These are phyloP conservation scores for Escovopsis sp. DNA, from an alignment of 2,329 filamentous ascomycete genomes.

Conservation along the genomic window DNA sequence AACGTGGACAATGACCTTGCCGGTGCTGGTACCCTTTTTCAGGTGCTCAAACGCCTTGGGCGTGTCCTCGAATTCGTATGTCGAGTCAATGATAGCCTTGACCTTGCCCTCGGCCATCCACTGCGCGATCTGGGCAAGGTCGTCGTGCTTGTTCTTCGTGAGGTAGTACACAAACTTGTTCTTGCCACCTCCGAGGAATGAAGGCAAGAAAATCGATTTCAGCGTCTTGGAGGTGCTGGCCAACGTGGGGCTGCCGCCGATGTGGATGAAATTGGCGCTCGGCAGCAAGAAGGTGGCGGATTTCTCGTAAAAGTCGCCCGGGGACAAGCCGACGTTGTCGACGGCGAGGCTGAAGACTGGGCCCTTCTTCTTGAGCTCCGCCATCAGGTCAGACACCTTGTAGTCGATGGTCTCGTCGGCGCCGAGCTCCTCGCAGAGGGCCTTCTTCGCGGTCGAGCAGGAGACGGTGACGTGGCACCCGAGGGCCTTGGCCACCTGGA, in stretches of 20 bases:
- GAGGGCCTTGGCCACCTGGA: constrained; percentile 49
- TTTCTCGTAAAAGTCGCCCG: constrained; percentile 36
- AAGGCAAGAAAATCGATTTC: constrained; percentile 14
- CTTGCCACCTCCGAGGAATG: constrained; percentile 25
- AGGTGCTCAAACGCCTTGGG: constrained; percentile 42
- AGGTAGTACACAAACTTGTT: constrained; percentile 27
- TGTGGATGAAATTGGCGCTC: constrained; percentile 33
- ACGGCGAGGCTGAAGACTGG: constrained; percentile 35
- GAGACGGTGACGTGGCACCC: constrained; percentile 46
- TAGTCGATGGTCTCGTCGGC: constrained; percentile 54
- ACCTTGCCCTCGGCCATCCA: constrained; percentile 46
- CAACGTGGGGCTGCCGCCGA: constrained; percentile 26
- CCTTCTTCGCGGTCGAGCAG: constrained; percentile 44
- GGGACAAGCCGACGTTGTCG: constrained; percentile 43
- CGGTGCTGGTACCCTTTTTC: constrained; percentile 41
- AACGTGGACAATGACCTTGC: constrained; percentile 39
- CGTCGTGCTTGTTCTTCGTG: constrained; percentile 25
- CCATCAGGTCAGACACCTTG: constrained; percentile 32
- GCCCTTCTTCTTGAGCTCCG: constrained; percentile 30
- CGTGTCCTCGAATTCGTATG: constrained; percentile 41
- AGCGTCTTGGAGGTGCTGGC: constrained; percentile 12
- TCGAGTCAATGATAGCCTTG: constrained; percentile 38
- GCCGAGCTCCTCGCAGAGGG: constrained; percentile 42
- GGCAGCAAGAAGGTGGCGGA: constrained; percentile 34
- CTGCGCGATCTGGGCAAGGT: constrained; percentile 34